Evolutionary conservation across 129 eudicot species (phyloP).

Genomic region (Tagetes erecta): DNA sequence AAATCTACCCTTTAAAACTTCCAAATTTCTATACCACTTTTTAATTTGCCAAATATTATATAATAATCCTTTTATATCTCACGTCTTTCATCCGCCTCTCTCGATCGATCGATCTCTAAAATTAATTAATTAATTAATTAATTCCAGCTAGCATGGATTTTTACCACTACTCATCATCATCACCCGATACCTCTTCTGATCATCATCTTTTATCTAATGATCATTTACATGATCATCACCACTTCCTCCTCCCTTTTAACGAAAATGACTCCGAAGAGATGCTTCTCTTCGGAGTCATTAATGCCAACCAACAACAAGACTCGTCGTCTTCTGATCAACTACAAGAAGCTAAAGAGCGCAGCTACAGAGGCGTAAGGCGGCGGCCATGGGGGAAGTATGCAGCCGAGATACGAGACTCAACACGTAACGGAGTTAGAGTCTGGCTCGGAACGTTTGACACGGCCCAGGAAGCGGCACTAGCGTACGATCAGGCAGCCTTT

Average conservation of each 20-base stretch:
- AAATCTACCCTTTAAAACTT: neutral
- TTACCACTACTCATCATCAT: conserved; percentile 1
- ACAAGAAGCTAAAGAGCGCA: neutral
- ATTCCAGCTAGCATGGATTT: conserved; percentile 28
- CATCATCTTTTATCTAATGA: neutral
- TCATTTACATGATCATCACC: conserved; percentile 2
- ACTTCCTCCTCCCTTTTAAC: conserved; percentile 38
- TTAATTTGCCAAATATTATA: neutral
- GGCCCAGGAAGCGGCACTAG: conserved; percentile 45
- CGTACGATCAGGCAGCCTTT: conserved; percentile 46
- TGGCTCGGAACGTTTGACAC: conserved; percentile 51
- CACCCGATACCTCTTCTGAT: conserved; percentile 9
- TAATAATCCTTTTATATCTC: neutral
- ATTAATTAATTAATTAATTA: no score
- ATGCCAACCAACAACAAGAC: neutral
- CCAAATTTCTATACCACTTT: neutral
- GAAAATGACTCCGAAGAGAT: conserved; percentile 44
- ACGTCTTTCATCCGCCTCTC: no score
- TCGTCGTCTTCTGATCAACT: neutral
- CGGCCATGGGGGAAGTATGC: conserved; percentile 52
- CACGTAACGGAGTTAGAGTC: conserved; percentile 45
- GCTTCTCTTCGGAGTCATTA: conserved; percentile 39
- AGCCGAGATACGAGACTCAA: conserved; percentile 47
- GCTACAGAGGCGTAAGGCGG: conserved; percentile 38
- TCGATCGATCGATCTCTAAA: no score